Conservation (phyloP, 768 basidiomycete species). For the Lactarius indigo region DNA sequence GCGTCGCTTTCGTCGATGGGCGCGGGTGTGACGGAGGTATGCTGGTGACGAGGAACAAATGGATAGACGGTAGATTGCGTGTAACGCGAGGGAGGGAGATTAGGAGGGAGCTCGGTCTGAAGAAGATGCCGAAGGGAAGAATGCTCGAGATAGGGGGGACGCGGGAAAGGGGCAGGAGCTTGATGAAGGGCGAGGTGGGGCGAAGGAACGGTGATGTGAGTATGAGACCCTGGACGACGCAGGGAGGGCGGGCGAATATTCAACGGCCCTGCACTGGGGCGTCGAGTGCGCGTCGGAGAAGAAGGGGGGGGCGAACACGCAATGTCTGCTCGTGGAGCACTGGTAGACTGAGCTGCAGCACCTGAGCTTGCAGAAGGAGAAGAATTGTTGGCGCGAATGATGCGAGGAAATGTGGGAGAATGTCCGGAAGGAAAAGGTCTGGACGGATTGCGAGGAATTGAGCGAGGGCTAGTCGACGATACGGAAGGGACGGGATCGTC, state of each 20-base stretch:
- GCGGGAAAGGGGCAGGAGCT: constrained; percentile 46
- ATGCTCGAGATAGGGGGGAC: constrained; percentile 73
- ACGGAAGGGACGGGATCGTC: constrained; percentile 50
- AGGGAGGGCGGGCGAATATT: constrained; percentile 17
- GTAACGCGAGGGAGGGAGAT: constrained; percentile 32
- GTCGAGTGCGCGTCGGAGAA: constrained; percentile 47
- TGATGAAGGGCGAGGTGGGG: constrained; percentile 33
- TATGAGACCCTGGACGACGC: constrained; percentile 28
- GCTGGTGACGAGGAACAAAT: constrained; percentile 33
- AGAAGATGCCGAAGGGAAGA: constrained; percentile 70
- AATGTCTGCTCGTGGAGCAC: constrained; percentile 35
- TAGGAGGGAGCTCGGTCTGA: constrained; percentile 49
- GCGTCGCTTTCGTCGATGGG: constrained; percentile 27
- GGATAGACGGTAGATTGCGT: constrained; percentile 17
- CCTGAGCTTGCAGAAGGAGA: constrained; percentile 28
- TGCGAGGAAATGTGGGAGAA: constrained; percentile 57
- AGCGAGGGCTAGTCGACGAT: constrained; percentile 55
- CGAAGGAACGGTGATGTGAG: constrained; percentile 29
- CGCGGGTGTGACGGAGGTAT: constrained; percentile 38
- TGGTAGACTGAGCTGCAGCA: constrained; percentile 23
- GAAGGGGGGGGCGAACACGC: constrained; percentile 43
- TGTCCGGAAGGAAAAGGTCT: constrained; percentile 41
- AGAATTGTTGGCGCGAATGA: constrained; percentile 55
- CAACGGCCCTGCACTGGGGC: constrained; percentile 38
- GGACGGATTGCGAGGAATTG: constrained; percentile 42